Base-by-base conservation (phyloP, 371 early-diverging fungal genomes). In the Zancudomyces culisetae region DNA sequence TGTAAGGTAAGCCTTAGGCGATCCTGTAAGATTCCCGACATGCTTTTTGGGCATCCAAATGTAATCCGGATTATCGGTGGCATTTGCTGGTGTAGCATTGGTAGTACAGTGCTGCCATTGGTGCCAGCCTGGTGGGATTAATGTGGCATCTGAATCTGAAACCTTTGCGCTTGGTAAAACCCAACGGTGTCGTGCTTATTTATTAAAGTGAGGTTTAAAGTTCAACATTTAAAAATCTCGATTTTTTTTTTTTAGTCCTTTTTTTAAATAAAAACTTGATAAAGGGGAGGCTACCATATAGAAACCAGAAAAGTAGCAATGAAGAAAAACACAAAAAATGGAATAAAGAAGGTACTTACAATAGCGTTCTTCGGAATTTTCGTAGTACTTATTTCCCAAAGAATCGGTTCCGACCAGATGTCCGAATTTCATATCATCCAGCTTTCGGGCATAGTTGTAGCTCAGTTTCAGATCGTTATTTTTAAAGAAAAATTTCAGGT, bases 121-220 rank as follows among this genome's bases (percentile, higher is more conserved):
- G 73, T 90, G 87, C 93, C 95, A 94, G 70, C 85, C 87, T 42
- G 95, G 81, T 24, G 90, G 81, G 52, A 92, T 79, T 67, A 85
- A 83, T 35, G 76, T 75, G 27, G 82, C 74, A 60, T 92, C 92
- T 57, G 71, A 73, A 56, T 79, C 68, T 43, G 57, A 18, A 8
- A 24, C 28, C 4, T 27, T 15, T 27, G 70, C 71, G 49, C 76
- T 80, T 56, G 80, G 88, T 50, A 87, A 66, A 50, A 88, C 83
- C 95, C 95, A 94, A 55, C 95, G 83, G 64, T 83, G 87, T 68
- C 95, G 89, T n/a, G n/a, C n/a, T n/a, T n/a, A n/a, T n/a, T n/a
- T n/a, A n/a, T n/a, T n/a, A n/a, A n/a, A n/a, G n/a, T n/a, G n/a
- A n/a, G n/a, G n/a, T n/a, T n/a, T n/a, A n/a, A n/a, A n/a, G n/a